Evolutionary conservation across 1,139 yeast genomes (phyloP), one percentile per base, ranked within the genome.

Genomic region (Kodamaea derodonti): DNA sequence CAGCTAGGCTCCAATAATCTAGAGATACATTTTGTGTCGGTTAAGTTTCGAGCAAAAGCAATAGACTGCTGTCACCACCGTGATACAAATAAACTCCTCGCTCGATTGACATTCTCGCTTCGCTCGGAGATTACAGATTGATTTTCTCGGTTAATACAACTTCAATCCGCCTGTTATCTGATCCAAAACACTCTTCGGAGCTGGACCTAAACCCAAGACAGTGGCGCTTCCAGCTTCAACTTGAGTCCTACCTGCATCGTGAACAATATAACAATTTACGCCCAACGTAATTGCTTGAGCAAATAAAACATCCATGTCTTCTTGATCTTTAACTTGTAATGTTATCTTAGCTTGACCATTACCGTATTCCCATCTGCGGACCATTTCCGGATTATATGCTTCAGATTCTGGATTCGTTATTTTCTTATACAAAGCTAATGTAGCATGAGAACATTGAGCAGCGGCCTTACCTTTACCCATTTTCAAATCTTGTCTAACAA

Each of bases 371-470:
- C 99, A 92, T 49, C 92, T 69, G n/a, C 63, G 58, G 7, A 81
- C 68, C 73, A 84, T 60, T 15, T 64, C 65, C 5, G 79, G 74
- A 46, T 82, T 81, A 49, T 65, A 80, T 3, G 85, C 79, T 4
- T 65, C 70, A 7, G 70, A 60, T 7, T 72, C 62, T 5, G 76
- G 71, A 26, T 73, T 67, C 17, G 74, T 64, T 55, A 87, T 84
- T 42, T 80, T 69, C 52, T 84, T 81, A 60, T 85, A 92, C 46
- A 94, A 78, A 0, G 95, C 92, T 31, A 92, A 69, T 0, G 98
- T 94, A n/a, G 98, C 98, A 63, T 92, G 99, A 34, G 88, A 83
- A 57, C 97, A 90, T 58, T 92, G 99, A 2, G 98, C 98, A 2
- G 97, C 97, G 1, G 86, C 84, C 56, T 94, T 94, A 24, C 98